A percentile compares a stretch with the other conserved stretches of the same genome.
Conservation (phyloP, 371 early-diverging fungal genomes). For the Apophysomyces elegans region DNA sequence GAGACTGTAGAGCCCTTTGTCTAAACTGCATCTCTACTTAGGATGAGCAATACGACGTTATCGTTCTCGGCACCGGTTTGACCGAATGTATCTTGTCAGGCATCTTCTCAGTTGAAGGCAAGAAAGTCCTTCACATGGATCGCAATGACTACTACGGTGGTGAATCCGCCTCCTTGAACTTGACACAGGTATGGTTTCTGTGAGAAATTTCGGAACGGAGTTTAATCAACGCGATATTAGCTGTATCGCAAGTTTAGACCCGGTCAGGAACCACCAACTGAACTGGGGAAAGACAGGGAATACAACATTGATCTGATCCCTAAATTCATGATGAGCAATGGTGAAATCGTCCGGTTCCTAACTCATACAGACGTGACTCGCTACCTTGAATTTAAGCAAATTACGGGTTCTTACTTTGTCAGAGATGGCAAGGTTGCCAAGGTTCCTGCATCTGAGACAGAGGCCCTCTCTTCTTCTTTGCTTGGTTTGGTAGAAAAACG, state of each 20-base stretch:
- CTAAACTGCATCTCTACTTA: slow-evolving; percentile 21
- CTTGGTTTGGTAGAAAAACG: slow-evolving; percentile 98
- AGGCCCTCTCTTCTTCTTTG: slow-evolving; percentile 88
- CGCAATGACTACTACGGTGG: slow-evolving; percentile 99
- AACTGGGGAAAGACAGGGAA: slow-evolving; percentile 90
- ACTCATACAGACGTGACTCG: slow-evolving; percentile 96
- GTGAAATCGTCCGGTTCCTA: slow-evolving; percentile 84
- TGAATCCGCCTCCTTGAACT: slow-evolving; percentile 92
- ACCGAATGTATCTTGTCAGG: slow-evolving; percentile 99
- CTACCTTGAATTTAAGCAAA: slow-evolving; percentile 97
- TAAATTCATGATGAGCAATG: slow-evolving; percentile 99
- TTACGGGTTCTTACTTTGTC: slow-evolving; percentile 96
- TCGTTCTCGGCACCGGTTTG: slow-evolving; percentile 98
- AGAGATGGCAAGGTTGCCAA: slow-evolving; percentile 84
- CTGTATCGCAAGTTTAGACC: slow-evolving; percentile 88
- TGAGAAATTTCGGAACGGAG: slow-evolving; percentile 7
- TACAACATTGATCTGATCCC: slow-evolving; percentile 99
- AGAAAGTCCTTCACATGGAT: slow-evolving; percentile 99
- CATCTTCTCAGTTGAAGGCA: slow-evolving; percentile 95
- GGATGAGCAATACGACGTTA: slow-evolving; percentile 94
- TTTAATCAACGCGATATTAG: slow-evolving; percentile 40
- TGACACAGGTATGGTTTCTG: slow-evolving; percentile 77
- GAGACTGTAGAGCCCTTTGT: too few relatives aligned
- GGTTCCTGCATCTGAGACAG: slow-evolving; percentile 93
- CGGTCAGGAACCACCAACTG: slow-evolving; percentile 65